These are phyloP conservation scores for Syncephalis plumigaleata DNA, from an alignment of 371 early-diverging fungal species.

Conservation along the genomic window DNA sequence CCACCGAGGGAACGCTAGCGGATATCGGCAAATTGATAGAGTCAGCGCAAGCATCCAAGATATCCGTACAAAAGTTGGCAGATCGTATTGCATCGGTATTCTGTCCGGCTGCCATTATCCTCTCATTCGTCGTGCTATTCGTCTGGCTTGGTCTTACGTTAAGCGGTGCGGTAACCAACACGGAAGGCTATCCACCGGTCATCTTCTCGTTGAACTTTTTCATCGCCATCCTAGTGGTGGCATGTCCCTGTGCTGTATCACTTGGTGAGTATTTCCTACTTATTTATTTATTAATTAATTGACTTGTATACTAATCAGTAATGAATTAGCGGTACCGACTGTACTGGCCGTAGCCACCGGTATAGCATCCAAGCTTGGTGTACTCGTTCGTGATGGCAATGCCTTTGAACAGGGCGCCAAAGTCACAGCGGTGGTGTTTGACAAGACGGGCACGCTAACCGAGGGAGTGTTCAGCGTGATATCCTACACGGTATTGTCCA, in stretches of 20 bases:
- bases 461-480: conserved; percentile 37
- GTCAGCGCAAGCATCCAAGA: conserved; percentile 45
- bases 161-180: conserved; percentile 16
- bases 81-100: conserved; percentile 36
- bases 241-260: conserved; percentile 50
- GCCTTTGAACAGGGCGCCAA: conserved; percentile 52
- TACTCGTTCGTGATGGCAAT: conserved; percentile 17
- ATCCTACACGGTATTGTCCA: conserved; percentile 16
- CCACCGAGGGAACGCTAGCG: conserved; percentile 37
- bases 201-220: conserved; percentile 46
- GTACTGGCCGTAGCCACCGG: conserved; percentile 78
- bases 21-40: conserved; percentile 45
- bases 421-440: conserved; percentile 84
- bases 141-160: conserved; percentile 26
- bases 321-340: conserved; percentile 32
- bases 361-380: conserved; percentile 50
- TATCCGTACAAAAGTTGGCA: conserved; percentile 38
- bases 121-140: conserved; percentile 31
- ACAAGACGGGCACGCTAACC: conserved; percentile 73
- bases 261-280: conserved; percentile 4
- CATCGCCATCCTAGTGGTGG: conserved; percentile 45
- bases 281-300: too few relatives aligned
- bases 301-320: too few relatives aligned
- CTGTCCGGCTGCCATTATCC: conserved; percentile 31
- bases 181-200: conserved; percentile 30